Evolutionary conservation across 352 stramenopile species (phyloP).

Genomic region (Pythium aphanidermatum): DNA sequence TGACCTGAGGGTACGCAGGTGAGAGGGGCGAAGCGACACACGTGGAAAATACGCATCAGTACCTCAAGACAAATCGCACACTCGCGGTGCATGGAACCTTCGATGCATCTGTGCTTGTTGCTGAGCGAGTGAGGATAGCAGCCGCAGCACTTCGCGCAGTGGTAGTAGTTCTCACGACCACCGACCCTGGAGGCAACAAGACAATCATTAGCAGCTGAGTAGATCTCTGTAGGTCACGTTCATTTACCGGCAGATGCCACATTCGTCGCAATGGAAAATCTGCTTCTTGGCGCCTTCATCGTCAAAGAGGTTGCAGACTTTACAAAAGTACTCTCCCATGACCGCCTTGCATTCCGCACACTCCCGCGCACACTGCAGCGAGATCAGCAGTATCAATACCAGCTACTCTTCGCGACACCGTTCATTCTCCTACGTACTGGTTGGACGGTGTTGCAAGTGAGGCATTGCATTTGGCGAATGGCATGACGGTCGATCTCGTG

Average conservation of each 20-base stretch:
- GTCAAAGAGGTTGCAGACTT: constrained; percentile 70
- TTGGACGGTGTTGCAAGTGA: constrained; percentile 50
- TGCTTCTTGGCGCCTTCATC: constrained; percentile 49
- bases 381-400: neutral
- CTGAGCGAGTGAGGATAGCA: constrained; percentile 69
- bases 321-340: constrained; percentile 65
- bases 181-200: constrained; percentile 35
- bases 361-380: constrained; percentile 48
- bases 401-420: neutral
- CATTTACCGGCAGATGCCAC: constrained; percentile 65
- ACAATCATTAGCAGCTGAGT: neutral
- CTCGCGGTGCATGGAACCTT: constrained; percentile 75
- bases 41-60: neutral
- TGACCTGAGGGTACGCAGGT: constrained; percentile 25
- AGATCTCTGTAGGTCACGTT: neutral
- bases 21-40: neutral
- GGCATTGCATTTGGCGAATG: constrained; percentile 63
- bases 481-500: constrained; percentile 77
- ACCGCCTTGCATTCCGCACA: constrained; percentile 36
- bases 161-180: constrained; percentile 73
- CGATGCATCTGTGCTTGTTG: constrained; percentile 72
- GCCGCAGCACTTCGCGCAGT: constrained; percentile 70
- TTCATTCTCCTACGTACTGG: constrained; percentile 26
- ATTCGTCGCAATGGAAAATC: constrained; percentile 71
- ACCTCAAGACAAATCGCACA: constrained; percentile 80